These are phyloP conservation scores for Lentinula boryana DNA, from an alignment of 768 basidiomycete species.

Conservation along the genomic window DNA sequence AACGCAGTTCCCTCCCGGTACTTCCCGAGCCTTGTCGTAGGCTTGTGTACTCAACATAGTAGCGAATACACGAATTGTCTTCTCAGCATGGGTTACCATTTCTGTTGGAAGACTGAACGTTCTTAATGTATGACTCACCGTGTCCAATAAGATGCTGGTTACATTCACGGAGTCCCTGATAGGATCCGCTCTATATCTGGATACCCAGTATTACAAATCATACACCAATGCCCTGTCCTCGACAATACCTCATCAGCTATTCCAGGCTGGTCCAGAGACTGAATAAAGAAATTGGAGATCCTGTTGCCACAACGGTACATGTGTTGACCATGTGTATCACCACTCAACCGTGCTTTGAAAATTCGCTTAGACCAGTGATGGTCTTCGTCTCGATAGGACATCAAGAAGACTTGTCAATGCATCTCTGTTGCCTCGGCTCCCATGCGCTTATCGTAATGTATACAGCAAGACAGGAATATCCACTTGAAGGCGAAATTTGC, in stretches of 20 bases:
- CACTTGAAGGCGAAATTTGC: not conserved
- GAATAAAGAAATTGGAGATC: not conserved
- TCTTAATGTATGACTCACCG: not conserved
- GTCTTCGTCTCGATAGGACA: not conserved
- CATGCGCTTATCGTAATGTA: not conserved
- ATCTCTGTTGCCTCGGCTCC: not conserved
- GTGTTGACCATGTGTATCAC: not conserved
- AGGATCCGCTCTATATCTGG: constrained; percentile 1
- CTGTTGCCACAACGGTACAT: not conserved
- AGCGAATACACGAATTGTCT: not conserved
- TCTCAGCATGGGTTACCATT: not conserved
- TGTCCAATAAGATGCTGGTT: not conserved
- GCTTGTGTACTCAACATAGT: not conserved
- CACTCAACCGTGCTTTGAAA: not conserved
- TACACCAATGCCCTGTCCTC: not conserved
- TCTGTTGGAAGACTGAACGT: not conserved
- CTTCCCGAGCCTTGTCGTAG: not conserved
- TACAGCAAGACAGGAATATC: not conserved
- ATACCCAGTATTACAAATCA: not conserved
- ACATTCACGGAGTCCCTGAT: constrained; percentile 1
- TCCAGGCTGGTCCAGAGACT: not conserved
- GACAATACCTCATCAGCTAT: not conserved
- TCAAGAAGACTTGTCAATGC: not conserved
- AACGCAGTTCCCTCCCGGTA: not conserved
- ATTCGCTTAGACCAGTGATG: not conserved